These are phyloP conservation scores for Claviceps monticola DNA, from an alignment of 2,329 filamentous ascomycete species.

Conservation along the genomic window DNA sequence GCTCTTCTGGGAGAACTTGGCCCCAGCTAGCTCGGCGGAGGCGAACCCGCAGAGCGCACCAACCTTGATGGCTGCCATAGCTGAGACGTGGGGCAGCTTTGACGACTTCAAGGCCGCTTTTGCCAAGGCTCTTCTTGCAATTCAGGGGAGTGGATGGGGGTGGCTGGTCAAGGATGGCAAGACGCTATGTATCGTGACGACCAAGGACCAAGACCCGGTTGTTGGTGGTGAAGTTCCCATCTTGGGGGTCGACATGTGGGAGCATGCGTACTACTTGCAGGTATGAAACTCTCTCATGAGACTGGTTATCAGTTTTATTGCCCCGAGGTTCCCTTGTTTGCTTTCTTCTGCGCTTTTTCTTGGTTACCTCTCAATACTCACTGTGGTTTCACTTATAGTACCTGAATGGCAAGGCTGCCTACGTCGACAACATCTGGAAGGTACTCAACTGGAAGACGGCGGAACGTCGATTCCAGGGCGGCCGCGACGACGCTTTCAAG, in stretches of 20 bases:
- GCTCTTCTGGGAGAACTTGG: constrained; percentile 80
- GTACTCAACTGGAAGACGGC: constrained; percentile 66
- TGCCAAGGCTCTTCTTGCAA: constrained; percentile 46
- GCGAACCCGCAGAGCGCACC: constrained; percentile 38
- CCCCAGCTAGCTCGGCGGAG: constrained; percentile 43
- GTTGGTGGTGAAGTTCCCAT: constrained; percentile 51
- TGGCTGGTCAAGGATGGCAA: constrained; percentile 60
- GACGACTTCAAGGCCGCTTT: constrained; percentile 54
- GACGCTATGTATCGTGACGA: constrained; percentile 57
- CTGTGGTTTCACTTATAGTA: constrained; percentile 41
- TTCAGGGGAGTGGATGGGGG: constrained; percentile 80
- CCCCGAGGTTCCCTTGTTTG: background rate
- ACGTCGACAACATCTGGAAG: constrained; percentile 64
- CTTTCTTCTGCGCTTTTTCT: constrained; percentile 2
- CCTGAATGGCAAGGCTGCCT: constrained; percentile 60
- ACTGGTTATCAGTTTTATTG: background rate
- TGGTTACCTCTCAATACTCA: background rate
- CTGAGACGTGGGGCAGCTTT: constrained; percentile 53
- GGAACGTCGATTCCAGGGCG: constrained; percentile 45
- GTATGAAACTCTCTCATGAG: constrained; percentile 21
- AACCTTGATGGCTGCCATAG: constrained; percentile 45
- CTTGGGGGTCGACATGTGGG: constrained; percentile 81
- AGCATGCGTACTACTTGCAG: constrained; percentile 84
- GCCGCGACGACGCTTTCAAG: constrained; percentile 31
- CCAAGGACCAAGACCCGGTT: constrained; percentile 77